A percentile compares a stretch with the other conserved stretches of the same genome.
Evolutionary conservation across 139 green algal species (phyloP).

Genomic region (Tetradesmus lagerheimii): DNA sequence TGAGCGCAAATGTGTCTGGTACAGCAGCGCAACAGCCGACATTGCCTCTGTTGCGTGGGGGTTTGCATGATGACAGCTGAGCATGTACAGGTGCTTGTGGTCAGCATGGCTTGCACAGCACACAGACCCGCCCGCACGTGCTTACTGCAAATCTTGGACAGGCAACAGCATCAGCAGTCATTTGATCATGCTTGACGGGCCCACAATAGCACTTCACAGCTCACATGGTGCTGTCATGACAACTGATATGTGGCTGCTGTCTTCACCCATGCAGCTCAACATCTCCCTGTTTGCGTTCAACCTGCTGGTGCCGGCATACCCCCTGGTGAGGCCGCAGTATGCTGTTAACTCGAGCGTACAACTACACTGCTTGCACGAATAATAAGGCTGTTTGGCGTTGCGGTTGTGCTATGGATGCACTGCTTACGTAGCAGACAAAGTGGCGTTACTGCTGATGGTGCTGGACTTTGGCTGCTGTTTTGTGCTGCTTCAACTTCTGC

Average conservation of each 20-base stretch:
- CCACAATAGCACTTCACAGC: too few relatives aligned
- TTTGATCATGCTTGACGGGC: too few relatives aligned
- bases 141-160: too few relatives aligned
- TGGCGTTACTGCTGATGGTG: background rate
- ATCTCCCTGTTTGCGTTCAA: constrained; percentile 83
- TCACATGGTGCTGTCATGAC: too few relatives aligned
- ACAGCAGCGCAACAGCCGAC: too few relatives aligned
- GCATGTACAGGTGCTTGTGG: too few relatives aligned
- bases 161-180: too few relatives aligned
- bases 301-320: constrained; percentile 83
- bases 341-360: background rate
- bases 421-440: background rate
- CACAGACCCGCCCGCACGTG: too few relatives aligned
- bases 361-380: background rate
- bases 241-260: background rate
- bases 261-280: constrained; percentile 64
- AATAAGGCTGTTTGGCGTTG: too few relatives aligned
- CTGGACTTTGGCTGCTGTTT: background rate
- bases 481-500: background rate
- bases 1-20: constrained; percentile 22
- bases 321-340: constrained; percentile 74
- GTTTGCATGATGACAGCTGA: background rate
- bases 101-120: too few relatives aligned
- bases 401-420: background rate
- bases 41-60: background rate